Base-by-base conservation (phyloP, 306 rosid species). In the Cyclanthera cordifolia region DNA sequence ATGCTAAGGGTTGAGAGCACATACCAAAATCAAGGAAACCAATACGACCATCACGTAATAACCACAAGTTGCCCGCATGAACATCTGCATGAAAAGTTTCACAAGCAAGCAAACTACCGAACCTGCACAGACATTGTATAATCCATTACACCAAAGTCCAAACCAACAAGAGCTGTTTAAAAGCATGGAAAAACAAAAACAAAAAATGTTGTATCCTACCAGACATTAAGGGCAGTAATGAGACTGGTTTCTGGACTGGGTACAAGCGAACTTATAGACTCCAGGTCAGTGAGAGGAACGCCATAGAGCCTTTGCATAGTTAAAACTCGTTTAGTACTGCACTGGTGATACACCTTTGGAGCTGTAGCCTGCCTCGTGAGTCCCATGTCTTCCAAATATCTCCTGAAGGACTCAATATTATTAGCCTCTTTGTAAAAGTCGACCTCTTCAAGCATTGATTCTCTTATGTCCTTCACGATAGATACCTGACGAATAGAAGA, bases 21-120 rank as follows among this genome's bases (percentile, higher is more conserved):
- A 66, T 87, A 93, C 98, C 98, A 32, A 93, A 93, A 82, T 93
- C 98, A 79, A 93, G 96, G 80, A 87, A 89, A 53, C 98, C 98
- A 71, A 93, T 86, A 15, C 95, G 98, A 63, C 94, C 98, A 86
- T 93, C 98, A 24, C 88, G 94, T 57, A 93, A 83, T 69, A 87
- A 74, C 96, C 98, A 93, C 76, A 93, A 80, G 82, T 93, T 89
- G 57, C 98, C 98, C 47, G 96, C 96, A 59, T 93, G 98, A 14
- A 93, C 98, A 74, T 89, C 98, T 63, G 98, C 98, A 66, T 89
- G 98, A 78, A 93, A 93, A 79, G 95, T 80, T 75, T 93, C 98
- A 83, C 98, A 93, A 43, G 90, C 91, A 72, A 93, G 96, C 85
- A 93, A 84, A 86, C 98, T 93, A 73, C 98, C 98, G 83, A 89